Evolutionary conservation across 1,139 yeast species (phyloP), one percentile per base, ranked within the genome.

Genomic region (Lodderomyces oxycetoniae): DNA sequence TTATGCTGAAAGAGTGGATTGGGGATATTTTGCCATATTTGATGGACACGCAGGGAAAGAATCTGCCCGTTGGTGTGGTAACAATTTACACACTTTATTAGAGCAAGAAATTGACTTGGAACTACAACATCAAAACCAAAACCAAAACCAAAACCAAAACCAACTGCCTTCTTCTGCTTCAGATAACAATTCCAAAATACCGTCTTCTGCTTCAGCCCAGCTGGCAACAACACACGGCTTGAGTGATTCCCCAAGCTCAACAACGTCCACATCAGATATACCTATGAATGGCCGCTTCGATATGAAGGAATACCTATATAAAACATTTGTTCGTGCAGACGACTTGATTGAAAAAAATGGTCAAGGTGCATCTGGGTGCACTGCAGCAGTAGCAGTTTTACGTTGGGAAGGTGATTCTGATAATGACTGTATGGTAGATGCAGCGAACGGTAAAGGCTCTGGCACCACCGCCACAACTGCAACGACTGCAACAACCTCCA

Each of bases 11-110:
- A 60, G 84, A 36, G 71, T 81, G 14, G 97, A 89, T 55, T 85
- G 95, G 82, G 98, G 96, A 3, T 91, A 86, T 55, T 89, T 91
- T 70, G 98, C 94, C 11, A 74, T 91, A 4, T 91, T 88, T 58
- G 99, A 91, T 58, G 99, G 99, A 10, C 99, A 91, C 60, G 98
- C 97, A 3, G 99, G 99, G 12, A 77, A 80, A 41, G 87, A 79
- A 45, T 82, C 95, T 7, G 95, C 98, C 2, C 78, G 93, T 47
- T 91, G 95, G 95, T 88, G 97, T 61, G 95, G 96, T 0, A 81
- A 87, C 43, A 77, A 85, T 48, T 61, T 91, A 41, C 97, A 91
- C 55, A 57, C 68, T n/a, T 53, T 80, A 33, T 55, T 84, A 33
- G 84, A 76, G 39, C 67, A 67, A 30, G 75, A 71, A 42, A 71